Percentiles rank a stretch among this genome's conserved stretches.
Evolutionary conservation across 352 stramenopile genomes (phyloP).

Genomic region (Pythium monospermum): DNA sequence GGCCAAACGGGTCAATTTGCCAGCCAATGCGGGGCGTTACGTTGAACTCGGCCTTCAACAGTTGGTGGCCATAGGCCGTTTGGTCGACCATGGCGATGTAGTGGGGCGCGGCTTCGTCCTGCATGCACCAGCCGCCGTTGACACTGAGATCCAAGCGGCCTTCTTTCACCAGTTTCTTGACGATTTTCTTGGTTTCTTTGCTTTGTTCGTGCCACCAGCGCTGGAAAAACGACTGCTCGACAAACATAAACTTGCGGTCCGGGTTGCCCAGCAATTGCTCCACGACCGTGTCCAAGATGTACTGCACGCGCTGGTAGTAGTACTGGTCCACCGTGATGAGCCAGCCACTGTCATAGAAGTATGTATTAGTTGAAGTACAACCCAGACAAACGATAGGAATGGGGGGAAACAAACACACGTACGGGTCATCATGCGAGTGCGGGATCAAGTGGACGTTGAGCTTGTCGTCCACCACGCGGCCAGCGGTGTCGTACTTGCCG

Average conservation of each 20-base stretch:
- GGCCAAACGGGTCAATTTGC: constrained; percentile 98
- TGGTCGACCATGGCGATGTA: constrained; percentile 98
- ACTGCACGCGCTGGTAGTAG: constrained; percentile 90
- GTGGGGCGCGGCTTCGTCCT: constrained; percentile 96
- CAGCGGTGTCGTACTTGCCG: constrained; percentile 64
- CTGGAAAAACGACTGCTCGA: constrained; percentile 94
- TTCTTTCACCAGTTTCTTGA: constrained; percentile 88
- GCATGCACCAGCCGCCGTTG: constrained; percentile 98
- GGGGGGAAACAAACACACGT: constrained; percentile 12
- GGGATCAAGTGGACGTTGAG: constrained; percentile 96
- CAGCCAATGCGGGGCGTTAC: constrained; percentile 93
- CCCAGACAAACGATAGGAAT: neutral
- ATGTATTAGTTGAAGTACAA: constrained; percentile 9
- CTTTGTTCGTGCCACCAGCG: constrained; percentile 94
- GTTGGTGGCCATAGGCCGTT: constrained; percentile 94
- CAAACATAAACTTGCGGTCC: constrained; percentile 93
- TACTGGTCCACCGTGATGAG: constrained; percentile 98
- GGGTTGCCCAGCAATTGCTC: constrained; percentile 85
- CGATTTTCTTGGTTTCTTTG: constrained; percentile 51
- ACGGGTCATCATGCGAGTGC: constrained; percentile 95
- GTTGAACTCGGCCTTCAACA: constrained; percentile 93
- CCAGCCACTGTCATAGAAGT: constrained; percentile 69
- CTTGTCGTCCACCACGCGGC: constrained; percentile 45
- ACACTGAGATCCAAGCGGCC: constrained; percentile 90
- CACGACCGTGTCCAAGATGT: constrained; percentile 94